Percentiles rank a stretch among this genome's conserved stretches.
Conservation (phyloP, 495 filamentous ascomycete genomes). For the Physcia stellaris region DNA sequence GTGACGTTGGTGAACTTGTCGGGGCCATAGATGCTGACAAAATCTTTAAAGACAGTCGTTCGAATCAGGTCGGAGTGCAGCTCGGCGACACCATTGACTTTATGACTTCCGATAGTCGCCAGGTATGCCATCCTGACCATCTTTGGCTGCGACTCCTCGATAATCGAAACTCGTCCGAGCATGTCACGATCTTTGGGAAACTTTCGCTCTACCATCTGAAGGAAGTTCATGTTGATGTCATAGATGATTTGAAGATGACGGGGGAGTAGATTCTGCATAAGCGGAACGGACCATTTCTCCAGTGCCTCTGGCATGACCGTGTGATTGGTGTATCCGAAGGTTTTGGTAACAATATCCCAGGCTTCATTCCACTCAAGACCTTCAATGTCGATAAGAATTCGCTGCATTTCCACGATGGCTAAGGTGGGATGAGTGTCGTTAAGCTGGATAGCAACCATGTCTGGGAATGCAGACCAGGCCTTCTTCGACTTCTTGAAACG, state of each 20-base stretch:
- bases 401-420: conserved; percentile 87
- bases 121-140: conserved; percentile 95
- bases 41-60: conserved; percentile 99
- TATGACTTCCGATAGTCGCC: conserved; percentile 94
- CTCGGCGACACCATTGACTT: conserved; percentile 97
- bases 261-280: conserved; percentile 84
- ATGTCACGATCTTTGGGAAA: conserved; percentile 86
- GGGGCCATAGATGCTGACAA: conserved; percentile 80
- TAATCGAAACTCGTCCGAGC: conserved; percentile 76
- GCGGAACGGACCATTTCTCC: conserved; percentile 95
- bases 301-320: conserved; percentile 93
- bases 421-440: conserved; percentile 97
- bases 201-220: conserved; percentile 73
- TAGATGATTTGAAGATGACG: conserved; percentile 97
- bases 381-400: conserved; percentile 82
- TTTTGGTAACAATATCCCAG: conserved; percentile 64
- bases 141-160: conserved; percentile 95
- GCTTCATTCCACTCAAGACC: conserved; percentile 88
- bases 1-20: conserved; percentile 99
- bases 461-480: conserved; percentile 81
- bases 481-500: conserved; percentile 95
- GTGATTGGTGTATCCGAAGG: conserved; percentile 96
- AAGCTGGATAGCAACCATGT: conserved; percentile 91
- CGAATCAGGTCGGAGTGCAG: conserved; percentile 93
- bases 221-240: conserved; percentile 90